Evolutionary conservation across 495 filamentous ascomycete species (phyloP).

Genomic region (Beverwykella pulmonaria): DNA sequence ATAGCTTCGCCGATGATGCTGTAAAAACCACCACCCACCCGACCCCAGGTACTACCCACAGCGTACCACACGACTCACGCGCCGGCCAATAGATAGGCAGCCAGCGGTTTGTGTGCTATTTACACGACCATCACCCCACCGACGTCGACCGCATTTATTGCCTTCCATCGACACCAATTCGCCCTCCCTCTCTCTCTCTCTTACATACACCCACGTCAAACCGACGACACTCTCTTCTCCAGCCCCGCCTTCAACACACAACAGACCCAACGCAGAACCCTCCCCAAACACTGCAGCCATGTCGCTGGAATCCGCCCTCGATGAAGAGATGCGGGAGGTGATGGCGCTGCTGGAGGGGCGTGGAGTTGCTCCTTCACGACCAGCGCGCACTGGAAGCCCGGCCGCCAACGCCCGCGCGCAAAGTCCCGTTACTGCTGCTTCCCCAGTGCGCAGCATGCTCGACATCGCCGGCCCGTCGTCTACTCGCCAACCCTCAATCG

Average conservation of each 20-base stretch:
- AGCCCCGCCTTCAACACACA: background rate
- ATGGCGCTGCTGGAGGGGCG: conserved; percentile 61
- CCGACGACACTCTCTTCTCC: background rate
- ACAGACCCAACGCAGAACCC: background rate
- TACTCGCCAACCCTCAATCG: conserved; percentile 51
- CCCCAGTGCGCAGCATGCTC: conserved; percentile 63
- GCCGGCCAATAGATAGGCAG: background rate
- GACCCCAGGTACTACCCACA: conserved; percentile 12
- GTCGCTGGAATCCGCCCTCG: conserved; percentile 72
- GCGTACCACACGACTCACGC: conserved; percentile 14
- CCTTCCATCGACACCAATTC: background rate
- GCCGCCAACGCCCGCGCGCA: conserved; percentile 43
- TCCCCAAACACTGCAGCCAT: conserved; percentile 25
- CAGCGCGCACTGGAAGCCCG: conserved; percentile 30
- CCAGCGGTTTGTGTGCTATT: background rate
- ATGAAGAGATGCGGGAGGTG: conserved; percentile 73
- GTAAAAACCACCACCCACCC: conserved; percentile 1
- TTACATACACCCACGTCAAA: background rate
- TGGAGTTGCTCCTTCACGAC: conserved; percentile 15
- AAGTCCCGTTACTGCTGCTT: conserved; percentile 54
- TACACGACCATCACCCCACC: conserved; percentile 14
- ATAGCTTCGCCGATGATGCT: conserved; percentile 23
- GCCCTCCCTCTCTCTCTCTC: background rate
- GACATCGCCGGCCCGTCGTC: conserved; percentile 50
- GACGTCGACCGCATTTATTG: background rate